Percentiles rank a stretch among this genome's conserved stretches.
phyloP scores from a whole-genome alignment of 305 asterid genomes.

The Rubia tinctorum region DNA sequence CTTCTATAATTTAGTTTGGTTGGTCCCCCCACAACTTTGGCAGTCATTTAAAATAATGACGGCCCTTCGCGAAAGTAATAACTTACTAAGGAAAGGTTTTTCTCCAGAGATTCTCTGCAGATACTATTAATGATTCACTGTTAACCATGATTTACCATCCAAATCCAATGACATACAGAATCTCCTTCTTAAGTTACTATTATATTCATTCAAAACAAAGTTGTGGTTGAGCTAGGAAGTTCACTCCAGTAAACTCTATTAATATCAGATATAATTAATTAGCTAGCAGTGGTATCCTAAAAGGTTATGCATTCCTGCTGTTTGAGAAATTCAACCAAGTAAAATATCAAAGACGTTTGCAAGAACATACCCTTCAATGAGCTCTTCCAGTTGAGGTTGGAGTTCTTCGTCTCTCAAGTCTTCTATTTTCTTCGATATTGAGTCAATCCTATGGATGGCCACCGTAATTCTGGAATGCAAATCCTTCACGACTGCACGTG shows the following conservation, averaged over 20 bases:
- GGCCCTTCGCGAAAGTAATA: neutral
- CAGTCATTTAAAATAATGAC: neutral
- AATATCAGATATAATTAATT: neutral
- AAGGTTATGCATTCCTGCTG: neutral
- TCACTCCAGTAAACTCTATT: neutral
- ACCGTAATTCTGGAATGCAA: conserved; percentile 86
- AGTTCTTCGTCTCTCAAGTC: conserved; percentile 90
- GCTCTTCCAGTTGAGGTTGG: conserved; percentile 97
- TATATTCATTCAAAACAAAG: neutral
- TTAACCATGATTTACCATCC: neutral
- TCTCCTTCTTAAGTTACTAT: neutral
- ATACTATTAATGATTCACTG: neutral
- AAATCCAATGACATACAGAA: neutral
- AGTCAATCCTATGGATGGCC: conserved; percentile 86
- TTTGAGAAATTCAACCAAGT: neutral
- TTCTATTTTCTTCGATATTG: conserved; percentile 83
- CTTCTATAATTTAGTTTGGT: neutral
- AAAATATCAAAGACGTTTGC: neutral
- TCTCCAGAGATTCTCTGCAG: neutral
- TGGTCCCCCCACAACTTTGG: neutral
- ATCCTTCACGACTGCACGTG: conserved; percentile 87
- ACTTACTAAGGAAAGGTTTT: neutral
- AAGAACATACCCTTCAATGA: conserved; percentile 79
- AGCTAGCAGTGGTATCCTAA: neutral
- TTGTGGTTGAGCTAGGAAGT: neutral